A percentile compares a stretch with the other conserved stretches of the same genome.
These are phyloP conservation scores for Russula earlei DNA, from an alignment of 768 basidiomycete species.

Conservation along the genomic window DNA sequence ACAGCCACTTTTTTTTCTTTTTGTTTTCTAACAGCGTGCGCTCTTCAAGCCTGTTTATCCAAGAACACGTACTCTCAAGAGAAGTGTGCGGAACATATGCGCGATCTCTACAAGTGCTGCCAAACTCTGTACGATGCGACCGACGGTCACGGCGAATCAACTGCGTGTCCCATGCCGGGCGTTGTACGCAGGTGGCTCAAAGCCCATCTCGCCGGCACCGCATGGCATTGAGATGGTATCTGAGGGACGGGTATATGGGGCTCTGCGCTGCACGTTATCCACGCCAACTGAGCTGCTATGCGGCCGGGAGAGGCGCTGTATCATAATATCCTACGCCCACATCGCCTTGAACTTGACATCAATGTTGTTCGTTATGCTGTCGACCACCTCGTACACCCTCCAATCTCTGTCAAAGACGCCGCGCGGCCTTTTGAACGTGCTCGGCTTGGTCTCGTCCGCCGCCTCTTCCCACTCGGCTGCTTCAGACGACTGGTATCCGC, in stretches of 20 bases:
- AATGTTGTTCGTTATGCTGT: constrained; percentile 39
- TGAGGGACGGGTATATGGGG: background rate
- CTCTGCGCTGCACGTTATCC: background rate
- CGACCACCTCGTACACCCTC: constrained; percentile 44
- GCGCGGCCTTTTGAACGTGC: constrained; percentile 27
- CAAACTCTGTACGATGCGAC: constrained; percentile 42
- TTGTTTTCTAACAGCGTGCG: constrained; percentile 54
- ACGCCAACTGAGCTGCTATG: background rate
- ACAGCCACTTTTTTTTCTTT: background rate
- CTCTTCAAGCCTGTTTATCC: constrained; percentile 51
- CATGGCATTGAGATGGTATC: background rate
- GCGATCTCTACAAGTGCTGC: constrained; percentile 55
- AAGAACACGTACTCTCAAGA: constrained; percentile 58
- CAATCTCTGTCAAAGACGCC: constrained; percentile 41
- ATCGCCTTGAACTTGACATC: constrained; percentile 51
- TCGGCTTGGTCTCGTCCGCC: constrained; percentile 21
- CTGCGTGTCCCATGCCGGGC: constrained; percentile 48
- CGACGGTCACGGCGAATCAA: constrained; percentile 36
- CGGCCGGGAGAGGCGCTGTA: background rate
- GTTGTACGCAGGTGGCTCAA: constrained; percentile 54
- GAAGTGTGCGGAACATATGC: constrained; percentile 44
- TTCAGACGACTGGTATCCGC: constrained; percentile 28
- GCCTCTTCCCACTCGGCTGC: constrained; percentile 24
- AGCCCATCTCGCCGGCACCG: constrained; percentile 32
- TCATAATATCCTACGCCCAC: constrained; percentile 30